phyloP scores from a whole-genome alignment of 768 basidiomycete genomes.

The Termitomyces sp. region DNA sequence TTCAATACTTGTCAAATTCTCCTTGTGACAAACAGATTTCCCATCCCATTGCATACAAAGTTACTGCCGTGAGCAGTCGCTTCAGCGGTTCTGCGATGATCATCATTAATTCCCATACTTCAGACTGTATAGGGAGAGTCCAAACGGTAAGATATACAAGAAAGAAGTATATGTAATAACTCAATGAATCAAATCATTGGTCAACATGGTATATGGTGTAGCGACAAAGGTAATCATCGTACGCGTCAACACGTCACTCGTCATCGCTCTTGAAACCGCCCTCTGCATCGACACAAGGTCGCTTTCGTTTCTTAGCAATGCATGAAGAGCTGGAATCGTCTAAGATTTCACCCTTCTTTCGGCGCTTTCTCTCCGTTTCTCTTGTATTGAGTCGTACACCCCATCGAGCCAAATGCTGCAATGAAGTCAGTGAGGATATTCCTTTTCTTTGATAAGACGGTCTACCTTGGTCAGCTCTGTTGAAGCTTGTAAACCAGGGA shows the following conservation, averaged over 20 bases:
- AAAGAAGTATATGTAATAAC: background rate
- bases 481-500: slow-evolving; percentile 60
- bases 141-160: background rate
- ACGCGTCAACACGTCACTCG: background rate
- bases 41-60: background rate
- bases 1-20: background rate
- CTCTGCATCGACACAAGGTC: background rate
- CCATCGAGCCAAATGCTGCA: slow-evolving; percentile 46
- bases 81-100: background rate
- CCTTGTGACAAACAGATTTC: background rate
- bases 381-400: slow-evolving; percentile 56
- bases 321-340: background rate
- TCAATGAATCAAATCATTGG: background rate
- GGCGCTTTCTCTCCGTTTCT: slow-evolving; percentile 49
- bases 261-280: background rate
- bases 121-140: background rate
- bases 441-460: background rate
- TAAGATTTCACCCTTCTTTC: slow-evolving; percentile 26
- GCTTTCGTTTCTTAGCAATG: background rate
- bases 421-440: background rate
- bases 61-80: background rate
- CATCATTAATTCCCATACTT: background rate
- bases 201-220: background rate
- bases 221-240: background rate
- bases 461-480: slow-evolving; percentile 63